phyloP scores from a whole-genome alignment of 1,284 basidiomycete species.

The Ustilago hordei region DNA sequence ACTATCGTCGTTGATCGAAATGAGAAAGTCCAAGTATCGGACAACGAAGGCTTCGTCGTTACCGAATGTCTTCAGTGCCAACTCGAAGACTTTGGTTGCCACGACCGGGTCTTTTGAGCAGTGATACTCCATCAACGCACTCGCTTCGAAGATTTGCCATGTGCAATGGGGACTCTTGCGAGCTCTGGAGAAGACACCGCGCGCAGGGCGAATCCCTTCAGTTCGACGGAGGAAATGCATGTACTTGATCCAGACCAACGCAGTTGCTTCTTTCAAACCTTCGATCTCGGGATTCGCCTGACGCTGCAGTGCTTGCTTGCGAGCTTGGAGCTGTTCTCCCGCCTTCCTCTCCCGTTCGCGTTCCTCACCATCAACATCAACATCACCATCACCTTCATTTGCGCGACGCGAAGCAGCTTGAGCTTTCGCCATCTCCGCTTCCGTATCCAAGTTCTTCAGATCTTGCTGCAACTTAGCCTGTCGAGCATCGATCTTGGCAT shows the following conservation, averaged over 20 bases:
- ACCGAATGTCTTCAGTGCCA: conserved; percentile 86
- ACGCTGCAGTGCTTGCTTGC: conserved; percentile 66
- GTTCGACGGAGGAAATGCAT: conserved; percentile 91
- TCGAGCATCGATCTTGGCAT: conserved; percentile 79
- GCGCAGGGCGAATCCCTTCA: conserved; percentile 82
- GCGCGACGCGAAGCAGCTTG: conserved; percentile 56
- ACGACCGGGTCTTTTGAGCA: conserved; percentile 86
- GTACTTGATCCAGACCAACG: conserved; percentile 80
- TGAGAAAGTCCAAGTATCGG: conserved; percentile 90
- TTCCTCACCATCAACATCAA: conserved; percentile 70
- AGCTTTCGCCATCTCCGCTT: conserved; percentile 49
- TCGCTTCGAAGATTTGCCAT: conserved; percentile 90
- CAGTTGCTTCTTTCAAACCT: conserved; percentile 71
- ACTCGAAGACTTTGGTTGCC: conserved; percentile 91
- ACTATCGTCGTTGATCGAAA: conserved; percentile 93
- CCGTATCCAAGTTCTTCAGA: conserved; percentile 70
- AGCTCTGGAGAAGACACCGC: conserved; percentile 84
- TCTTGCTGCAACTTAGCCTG: conserved; percentile 74
- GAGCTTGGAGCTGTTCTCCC: conserved; percentile 69
- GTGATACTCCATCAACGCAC: conserved; percentile 95
- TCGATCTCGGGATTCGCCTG: conserved; percentile 71
- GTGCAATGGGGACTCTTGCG: conserved; percentile 85
- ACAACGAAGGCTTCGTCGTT: conserved; percentile 82
- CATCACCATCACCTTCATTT: conserved; percentile 69
- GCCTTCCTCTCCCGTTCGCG: conserved; percentile 76